Conservation (phyloP, 306 rosid species). For the Dicorynia guianensis region DNA sequence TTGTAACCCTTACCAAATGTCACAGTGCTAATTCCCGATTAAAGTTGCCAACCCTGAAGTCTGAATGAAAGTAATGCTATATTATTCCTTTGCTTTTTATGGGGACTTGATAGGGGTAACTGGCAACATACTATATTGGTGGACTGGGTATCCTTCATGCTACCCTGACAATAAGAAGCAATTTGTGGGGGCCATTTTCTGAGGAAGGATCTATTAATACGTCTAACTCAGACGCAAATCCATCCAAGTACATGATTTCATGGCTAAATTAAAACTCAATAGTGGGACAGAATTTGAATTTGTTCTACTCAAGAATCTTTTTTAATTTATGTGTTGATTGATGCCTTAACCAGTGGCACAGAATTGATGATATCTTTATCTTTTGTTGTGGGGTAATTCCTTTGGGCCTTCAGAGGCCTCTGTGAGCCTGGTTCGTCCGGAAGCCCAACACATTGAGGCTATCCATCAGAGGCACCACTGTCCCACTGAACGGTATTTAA, state of each 20-base stretch:
- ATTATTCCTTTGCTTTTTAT: slow-evolving; percentile 31
- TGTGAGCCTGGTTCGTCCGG: too few species aligned
- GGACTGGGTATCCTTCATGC: slow-evolving; percentile 33
- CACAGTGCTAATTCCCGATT: slow-evolving; percentile 18
- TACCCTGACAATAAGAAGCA: slow-evolving; percentile 39
- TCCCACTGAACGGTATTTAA: too few species aligned
- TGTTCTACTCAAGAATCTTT: slow-evolving; percentile 40
- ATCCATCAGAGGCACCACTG: too few species aligned
- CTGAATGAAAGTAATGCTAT: slow-evolving; percentile 17
- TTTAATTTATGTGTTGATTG: slow-evolving; percentile 31
- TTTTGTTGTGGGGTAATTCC: too few species aligned
- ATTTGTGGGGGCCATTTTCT: slow-evolving; percentile 41
- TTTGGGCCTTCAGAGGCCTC: too few species aligned
- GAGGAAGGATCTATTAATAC: slow-evolving; percentile 35
- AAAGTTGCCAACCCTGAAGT: slow-evolving; percentile 26
- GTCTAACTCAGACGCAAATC: slow-evolving; percentile 38
- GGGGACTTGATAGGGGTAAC: slow-evolving; percentile 14
- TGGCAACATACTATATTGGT: slow-evolving; percentile 23
- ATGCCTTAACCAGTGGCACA: slow-evolving; percentile 47
- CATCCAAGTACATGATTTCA: slow-evolving; percentile 39
- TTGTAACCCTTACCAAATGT: slow-evolving; percentile 23
- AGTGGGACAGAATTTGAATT: slow-evolving; percentile 43
- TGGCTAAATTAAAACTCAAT: slow-evolving; percentile 30
- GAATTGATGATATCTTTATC: slow-evolving; percentile 27
- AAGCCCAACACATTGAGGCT: too few species aligned